Evolutionary conservation across 495 filamentous ascomycete species (phyloP).

Genomic region (Hyaloscypha variabilis): DNA sequence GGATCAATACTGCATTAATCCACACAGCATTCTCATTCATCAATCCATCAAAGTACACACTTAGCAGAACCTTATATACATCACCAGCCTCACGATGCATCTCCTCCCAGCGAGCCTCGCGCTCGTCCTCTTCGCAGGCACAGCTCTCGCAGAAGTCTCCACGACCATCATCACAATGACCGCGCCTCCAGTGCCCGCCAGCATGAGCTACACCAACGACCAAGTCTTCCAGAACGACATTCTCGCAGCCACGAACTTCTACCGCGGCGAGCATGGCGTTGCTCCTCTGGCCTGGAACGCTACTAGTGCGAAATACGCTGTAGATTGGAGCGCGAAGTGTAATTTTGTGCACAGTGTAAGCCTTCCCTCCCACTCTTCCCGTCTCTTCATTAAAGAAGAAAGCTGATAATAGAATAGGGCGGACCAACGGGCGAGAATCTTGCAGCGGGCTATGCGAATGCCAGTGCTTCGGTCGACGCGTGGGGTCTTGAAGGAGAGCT

Average conservation of each 20-base stretch:
- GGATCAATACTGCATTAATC: background rate
- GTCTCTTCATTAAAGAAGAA: background rate
- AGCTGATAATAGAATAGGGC: constrained; percentile 35
- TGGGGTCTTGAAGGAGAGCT: constrained; percentile 66
- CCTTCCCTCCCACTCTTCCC: constrained; percentile 18
- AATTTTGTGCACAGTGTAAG: constrained; percentile 64
- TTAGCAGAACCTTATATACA: too few species aligned
- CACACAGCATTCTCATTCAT: background rate
- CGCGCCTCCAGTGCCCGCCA: constrained; percentile 19
- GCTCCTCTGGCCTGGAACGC: constrained; percentile 64
- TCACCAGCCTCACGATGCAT: background rate
- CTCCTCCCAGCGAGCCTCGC: constrained; percentile 10
- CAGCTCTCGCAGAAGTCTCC: constrained; percentile 4
- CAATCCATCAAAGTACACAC: too few species aligned
- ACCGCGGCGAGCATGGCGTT: constrained; percentile 67
- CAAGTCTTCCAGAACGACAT: constrained; percentile 56
- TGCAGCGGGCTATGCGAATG: constrained; percentile 66
- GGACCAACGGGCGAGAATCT: constrained; percentile 81
- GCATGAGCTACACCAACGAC: constrained; percentile 46
- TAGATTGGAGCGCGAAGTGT: constrained; percentile 54
- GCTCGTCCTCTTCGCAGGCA: constrained; percentile 21
- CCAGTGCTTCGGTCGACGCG: constrained; percentile 57
- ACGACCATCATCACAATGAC: constrained; percentile 28
- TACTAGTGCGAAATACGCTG: constrained; percentile 59
- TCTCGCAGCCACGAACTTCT: constrained; percentile 68